Evolutionary conservation across 2,329 filamentous ascomycete species (phyloP), one percentile per base, ranked within the genome.

Genomic region (Leptoxyphium fumago): DNA sequence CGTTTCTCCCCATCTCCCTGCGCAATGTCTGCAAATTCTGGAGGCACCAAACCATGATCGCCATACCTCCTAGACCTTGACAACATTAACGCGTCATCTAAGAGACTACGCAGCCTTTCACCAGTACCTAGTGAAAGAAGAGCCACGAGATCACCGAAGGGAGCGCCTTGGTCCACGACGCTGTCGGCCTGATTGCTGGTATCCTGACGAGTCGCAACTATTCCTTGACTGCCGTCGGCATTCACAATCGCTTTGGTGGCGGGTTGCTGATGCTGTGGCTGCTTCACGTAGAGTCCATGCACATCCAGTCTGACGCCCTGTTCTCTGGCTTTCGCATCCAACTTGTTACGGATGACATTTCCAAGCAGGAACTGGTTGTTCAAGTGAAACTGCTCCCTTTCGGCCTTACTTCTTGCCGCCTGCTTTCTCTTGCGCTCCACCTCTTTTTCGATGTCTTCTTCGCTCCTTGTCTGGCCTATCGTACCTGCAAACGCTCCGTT

Each of bases 61-160:
- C 82, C 84, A 47, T 74, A 78, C 57, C 84, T 82, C 43, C 89
- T 77, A 46, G 77, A 82, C 46, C 73, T 72, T 2, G 85, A 76
- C 39, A 94, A 65, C 9, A 73, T 72, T 44, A 79, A 75, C 10
- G 85, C 79, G 54, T 94, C 87, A 56, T 88, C 82, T 2, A 95
- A 58, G 28, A 95, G 64, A 10, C 78, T 76, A 43, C 84, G 74
- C 32, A 95, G 54, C 26, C 86, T 75, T 53, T 93, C 82, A 58
- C 89, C 85, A 9, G 85, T 80, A 14, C 84, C 84, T 45, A 95
- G 73, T 5, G 86, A 91, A 46, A 95, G 61, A 13, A 95, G 70
- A 21, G 84, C 82, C 39, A 95, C 66, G 52, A 95, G 83, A 48
- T 94, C 87, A 11, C 83, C 81, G 29, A 94, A 68, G 43, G 75